These are phyloP conservation scores for Candida anglica DNA, from an alignment of 805 yeast genomes.

Conservation along the genomic window DNA sequence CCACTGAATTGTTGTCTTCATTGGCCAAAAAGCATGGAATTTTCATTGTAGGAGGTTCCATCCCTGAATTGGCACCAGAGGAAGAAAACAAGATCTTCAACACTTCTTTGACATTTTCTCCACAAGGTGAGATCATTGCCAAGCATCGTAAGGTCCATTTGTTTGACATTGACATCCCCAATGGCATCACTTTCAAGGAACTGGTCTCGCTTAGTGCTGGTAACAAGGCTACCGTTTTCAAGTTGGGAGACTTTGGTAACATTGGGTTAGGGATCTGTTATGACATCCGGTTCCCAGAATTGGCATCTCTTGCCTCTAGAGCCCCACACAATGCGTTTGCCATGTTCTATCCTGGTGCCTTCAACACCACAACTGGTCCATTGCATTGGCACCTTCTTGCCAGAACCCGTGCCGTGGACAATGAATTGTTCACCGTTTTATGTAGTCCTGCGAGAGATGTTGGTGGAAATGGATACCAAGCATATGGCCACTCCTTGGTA, in stretches of 20 bases:
- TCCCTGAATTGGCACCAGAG: conserved; percentile 68
- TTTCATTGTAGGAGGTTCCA: conserved; percentile 83
- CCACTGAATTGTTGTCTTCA: conserved; percentile 55
- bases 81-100: conserved; percentile 55
- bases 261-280: conserved; percentile 87
- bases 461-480: conserved; percentile 41
- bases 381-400: conserved; percentile 79
- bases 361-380: conserved; percentile 82
- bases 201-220: conserved; percentile 75
- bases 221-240: conserved; percentile 72
- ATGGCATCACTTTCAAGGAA: conserved; percentile 85
- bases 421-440: conserved; percentile 65
- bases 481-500: conserved; percentile 43
- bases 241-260: conserved; percentile 58
- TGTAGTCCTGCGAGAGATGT: conserved; percentile 88
- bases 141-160: conserved; percentile 86
- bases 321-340: conserved; percentile 57
- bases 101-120: conserved; percentile 75
- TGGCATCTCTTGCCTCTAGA: conserved; percentile 68
- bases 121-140: conserved; percentile 72
- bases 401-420: conserved; percentile 70
- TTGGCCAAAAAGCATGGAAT: conserved; percentile 65
- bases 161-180: conserved; percentile 90
- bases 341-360: conserved; percentile 81
- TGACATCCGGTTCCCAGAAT: conserved; percentile 77